Percentiles rank a stretch among this genome's conserved stretches.
phyloP scores from a whole-genome alignment of 345 rosid genomes.

The Citrus mangshanensis region DNA sequence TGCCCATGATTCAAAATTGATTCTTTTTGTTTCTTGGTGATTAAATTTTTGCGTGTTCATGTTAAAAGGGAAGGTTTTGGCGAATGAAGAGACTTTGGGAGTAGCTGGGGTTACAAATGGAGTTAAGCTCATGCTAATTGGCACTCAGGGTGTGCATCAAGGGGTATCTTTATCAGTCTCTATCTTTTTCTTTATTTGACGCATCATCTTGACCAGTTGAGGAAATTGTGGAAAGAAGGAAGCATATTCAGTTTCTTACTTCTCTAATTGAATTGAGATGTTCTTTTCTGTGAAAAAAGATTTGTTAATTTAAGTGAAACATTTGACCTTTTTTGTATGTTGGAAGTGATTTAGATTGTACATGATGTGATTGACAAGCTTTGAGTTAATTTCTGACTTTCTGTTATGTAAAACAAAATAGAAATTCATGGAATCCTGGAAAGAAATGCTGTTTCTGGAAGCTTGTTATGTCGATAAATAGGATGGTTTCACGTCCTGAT shows the following conservation, averaged over 20 bases:
- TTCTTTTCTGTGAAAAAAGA: neutral
- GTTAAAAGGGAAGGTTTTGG: slow-evolving; percentile 66
- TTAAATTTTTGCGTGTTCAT: neutral
- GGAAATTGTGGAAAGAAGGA: neutral
- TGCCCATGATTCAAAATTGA: neutral
- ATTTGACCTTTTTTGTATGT: neutral
- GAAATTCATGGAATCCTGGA: neutral
- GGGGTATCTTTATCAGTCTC: slow-evolving; percentile 48
- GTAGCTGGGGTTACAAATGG: slow-evolving; percentile 60
- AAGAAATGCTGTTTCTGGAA: neutral
- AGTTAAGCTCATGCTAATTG: slow-evolving; percentile 85
- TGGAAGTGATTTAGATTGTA: neutral
- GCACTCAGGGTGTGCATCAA: slow-evolving; percentile 89
- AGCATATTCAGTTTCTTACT: neutral
- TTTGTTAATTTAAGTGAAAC: neutral
- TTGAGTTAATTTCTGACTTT: neutral
- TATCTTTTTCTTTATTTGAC: neutral
- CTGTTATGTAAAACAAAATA: neutral
- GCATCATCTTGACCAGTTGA: neutral
- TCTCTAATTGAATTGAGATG: neutral
- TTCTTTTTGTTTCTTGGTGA: neutral
- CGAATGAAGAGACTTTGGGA: slow-evolving; percentile 59
- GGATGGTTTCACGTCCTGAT: neutral
- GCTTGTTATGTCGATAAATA: neutral
- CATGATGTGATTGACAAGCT: neutral